Conservation (phyloP, 768 basidiomycete species). For the Pisolithus tinctorius region DNA sequence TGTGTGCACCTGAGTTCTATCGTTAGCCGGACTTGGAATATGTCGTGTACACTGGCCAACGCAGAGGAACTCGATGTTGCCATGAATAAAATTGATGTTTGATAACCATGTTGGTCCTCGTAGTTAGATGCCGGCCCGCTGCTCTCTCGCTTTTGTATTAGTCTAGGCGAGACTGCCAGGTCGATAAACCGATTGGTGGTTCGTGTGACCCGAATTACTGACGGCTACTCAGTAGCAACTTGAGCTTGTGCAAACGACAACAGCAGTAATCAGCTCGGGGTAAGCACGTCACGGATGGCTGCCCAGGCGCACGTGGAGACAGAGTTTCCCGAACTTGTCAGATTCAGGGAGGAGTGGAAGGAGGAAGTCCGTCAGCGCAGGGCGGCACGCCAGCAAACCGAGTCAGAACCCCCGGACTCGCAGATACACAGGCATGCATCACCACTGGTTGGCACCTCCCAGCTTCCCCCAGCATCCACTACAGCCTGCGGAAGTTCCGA, state of each 20-base stretch:
- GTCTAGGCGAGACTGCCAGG: too few species aligned
- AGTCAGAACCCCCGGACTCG: not conserved
- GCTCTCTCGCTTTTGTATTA: too few species aligned
- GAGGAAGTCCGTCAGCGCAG: constrained; percentile 45
- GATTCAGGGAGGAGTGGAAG: constrained; percentile 71
- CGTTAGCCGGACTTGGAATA: too few species aligned
- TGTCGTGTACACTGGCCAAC: too few species aligned
- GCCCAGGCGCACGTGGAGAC: constrained; percentile 16
- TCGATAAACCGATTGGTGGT: too few species aligned
- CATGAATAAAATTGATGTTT: too few species aligned
- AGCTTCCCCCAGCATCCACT: constrained; percentile 1
- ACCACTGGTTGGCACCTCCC: constrained; percentile 5
- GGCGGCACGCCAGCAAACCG: constrained; percentile 4
- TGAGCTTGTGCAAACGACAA: too few species aligned
- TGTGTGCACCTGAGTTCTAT: constrained; percentile 47
- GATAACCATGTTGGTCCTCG: too few species aligned
- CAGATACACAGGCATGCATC: constrained; percentile 1
- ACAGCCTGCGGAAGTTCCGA: not conserved
- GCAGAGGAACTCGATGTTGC: too few species aligned
- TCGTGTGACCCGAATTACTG: too few species aligned
- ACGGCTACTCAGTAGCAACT: too few species aligned
- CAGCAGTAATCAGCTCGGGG: not conserved
- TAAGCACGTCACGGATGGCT: not conserved
- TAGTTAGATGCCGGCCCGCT: too few species aligned
- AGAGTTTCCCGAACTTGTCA: constrained; percentile 56